phyloP scores from a whole-genome alignment of 768 basidiomycete genomes.

The Termitomyces sp. region DNA sequence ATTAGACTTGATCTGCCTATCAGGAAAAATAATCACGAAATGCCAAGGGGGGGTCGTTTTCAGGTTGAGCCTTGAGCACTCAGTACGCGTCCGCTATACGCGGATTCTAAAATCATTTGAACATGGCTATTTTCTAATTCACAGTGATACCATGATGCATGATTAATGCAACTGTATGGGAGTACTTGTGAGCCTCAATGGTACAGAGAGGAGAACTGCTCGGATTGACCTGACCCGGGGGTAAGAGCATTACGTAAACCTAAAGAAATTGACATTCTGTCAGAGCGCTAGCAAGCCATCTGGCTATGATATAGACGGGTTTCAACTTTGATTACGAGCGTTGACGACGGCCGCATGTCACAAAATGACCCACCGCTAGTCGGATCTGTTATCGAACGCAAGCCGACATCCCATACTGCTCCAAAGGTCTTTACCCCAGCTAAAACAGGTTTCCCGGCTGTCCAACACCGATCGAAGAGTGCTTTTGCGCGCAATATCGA shows the following conservation, averaged over 20 bases:
- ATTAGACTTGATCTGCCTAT: no score
- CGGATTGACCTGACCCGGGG: no score
- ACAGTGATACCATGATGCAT: not conserved
- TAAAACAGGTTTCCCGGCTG: slow-evolving; percentile 55
- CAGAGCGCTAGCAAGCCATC: not conserved
- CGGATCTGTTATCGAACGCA: slow-evolving; percentile 46
- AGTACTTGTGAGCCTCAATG: not conserved
- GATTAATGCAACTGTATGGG: not conserved
- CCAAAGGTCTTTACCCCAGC: slow-evolving; percentile 22
- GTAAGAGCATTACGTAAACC: not conserved
- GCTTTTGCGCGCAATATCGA: slow-evolving; percentile 51
- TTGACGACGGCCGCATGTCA: slow-evolving; percentile 15
- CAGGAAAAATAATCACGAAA: not conserved
- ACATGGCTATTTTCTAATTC: no score
- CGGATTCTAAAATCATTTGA: no score
- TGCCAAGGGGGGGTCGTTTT: not conserved
- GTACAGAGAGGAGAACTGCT: no score
- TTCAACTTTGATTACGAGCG: not conserved
- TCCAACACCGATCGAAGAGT: slow-evolving; percentile 60
- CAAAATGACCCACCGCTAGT: slow-evolving; percentile 21
- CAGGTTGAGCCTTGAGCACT: no score
- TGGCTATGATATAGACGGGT: not conserved
- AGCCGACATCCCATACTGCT: slow-evolving; percentile 20
- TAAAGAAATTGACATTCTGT: not conserved
- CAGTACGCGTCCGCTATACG: no score